Evolutionary conservation across 2,329 filamentous ascomycete genomes (phyloP), one percentile per base, ranked within the genome.

Genomic region (Fusarium sp.): DNA sequence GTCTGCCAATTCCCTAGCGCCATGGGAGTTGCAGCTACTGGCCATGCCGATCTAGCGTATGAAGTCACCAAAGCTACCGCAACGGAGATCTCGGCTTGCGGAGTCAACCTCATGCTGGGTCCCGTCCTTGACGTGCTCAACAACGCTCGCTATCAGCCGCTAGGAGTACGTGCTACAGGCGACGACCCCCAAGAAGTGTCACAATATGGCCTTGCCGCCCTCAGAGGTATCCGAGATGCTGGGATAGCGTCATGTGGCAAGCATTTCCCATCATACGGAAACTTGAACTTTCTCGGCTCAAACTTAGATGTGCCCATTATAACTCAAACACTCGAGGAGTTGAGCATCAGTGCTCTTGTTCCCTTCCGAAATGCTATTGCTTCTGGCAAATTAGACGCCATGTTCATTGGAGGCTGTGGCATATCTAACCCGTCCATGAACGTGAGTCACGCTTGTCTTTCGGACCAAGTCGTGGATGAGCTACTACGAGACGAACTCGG

Each of bases 131-230:
- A 99, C 79, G 95, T 98, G 6, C 83, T 98, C 58, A 97, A 93
- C 49, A 97, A 98, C 79, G 92, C 93, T 48, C 89, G 93, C 41
- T 96, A 95, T 76, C 94, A 97, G 76, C 94, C 93, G 2, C 82
- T 98, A 7, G 94, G 95, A 9, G 95, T 97, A 7, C 88, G 96
- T 58, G 94, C 95, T 33, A 92, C 91, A 19, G 93, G 95, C 7
- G 96, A 98, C 75, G 94, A 99, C 72, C 94, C 96, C 2, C 94
- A 97, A 73, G 93, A 98, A 80, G 95, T 96, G 2, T 97, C 94
- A 0, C 91, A 94, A 60, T 98, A 95, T 79, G 93, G 93, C 48
- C 92, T 96, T 46, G 92, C 94, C 24, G 93, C 92, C 61, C 92
- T 98, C 82, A 94, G 92, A 76, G 96, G 96, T 43, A 97, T 96